Conservation (phyloP, 805 yeast genomes). For the Wickerhamiella dianesei region DNA sequence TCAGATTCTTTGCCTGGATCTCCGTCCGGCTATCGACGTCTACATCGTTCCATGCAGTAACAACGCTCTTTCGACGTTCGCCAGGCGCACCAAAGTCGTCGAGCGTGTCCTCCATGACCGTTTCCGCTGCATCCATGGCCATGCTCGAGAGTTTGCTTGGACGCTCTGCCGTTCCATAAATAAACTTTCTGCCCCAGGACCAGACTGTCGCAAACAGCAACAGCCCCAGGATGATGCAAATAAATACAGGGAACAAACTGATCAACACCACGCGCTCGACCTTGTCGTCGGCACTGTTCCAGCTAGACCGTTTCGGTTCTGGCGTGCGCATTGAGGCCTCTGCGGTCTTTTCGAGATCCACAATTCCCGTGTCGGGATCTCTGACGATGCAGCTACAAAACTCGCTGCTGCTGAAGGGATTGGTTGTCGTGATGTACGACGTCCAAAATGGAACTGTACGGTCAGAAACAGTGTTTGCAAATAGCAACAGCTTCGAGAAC, state of each 20-base stretch:
- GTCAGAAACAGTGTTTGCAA: constrained; percentile 72
- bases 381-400: constrained; percentile 28
- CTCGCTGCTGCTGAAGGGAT: constrained; percentile 58
- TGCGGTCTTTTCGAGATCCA: constrained; percentile 15
- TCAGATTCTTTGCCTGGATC: constrained; percentile 32
- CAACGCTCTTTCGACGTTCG: constrained; percentile 31
- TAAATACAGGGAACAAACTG: constrained; percentile 5
- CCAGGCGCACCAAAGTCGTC: constrained; percentile 22
- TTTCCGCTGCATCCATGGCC: constrained; percentile 2
- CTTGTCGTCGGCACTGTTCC: not conserved
- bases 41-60: not conserved
- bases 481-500: constrained; percentile 44
- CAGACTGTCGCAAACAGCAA: constrained; percentile 3
- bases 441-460: constrained; percentile 82
- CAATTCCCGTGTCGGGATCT: constrained; percentile 8
- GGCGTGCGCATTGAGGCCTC: not conserved
- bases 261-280: constrained; percentile 5
- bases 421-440: constrained; percentile 54
- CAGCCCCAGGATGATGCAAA: constrained; percentile 12
- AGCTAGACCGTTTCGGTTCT: not conserved
- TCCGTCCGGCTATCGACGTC: not conserved
- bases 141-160: not conserved
- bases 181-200: not conserved
- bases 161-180: constrained; percentile 1
- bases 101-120: constrained; percentile 13